Percentiles rank a stretch among this genome's conserved stretches.
These are phyloP conservation scores for Xylaria telfairii DNA, from an alignment of 495 filamentous ascomycete species.

Conservation along the genomic window DNA sequence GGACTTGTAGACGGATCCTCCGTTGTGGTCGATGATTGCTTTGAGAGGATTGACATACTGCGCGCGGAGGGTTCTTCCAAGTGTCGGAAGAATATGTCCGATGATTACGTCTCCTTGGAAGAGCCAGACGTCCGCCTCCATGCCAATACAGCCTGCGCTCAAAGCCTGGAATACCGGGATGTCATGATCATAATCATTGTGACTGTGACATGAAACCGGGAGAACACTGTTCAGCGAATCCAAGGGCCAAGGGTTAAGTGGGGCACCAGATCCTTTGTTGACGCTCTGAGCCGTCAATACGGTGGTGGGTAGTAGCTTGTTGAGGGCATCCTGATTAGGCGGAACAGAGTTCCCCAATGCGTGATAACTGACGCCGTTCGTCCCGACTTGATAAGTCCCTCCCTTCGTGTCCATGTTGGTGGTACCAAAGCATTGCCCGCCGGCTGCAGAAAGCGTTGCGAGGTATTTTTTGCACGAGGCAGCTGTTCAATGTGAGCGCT, in stretches of 20 bases:
- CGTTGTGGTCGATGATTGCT: conserved; percentile 41
- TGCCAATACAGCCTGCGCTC: conserved; percentile 38
- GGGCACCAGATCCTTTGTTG: conserved; percentile 35
- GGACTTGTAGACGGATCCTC: conserved; percentile 56
- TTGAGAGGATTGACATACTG: conserved; percentile 40
- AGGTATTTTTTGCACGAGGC: conserved; percentile 36
- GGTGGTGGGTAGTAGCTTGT: conserved; percentile 35
- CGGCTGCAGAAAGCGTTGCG: conserved; percentile 29
- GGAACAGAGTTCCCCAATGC: conserved; percentile 37
- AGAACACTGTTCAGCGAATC: conserved; percentile 38
- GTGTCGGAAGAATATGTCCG: conserved; percentile 36
- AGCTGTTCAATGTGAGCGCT: conserved; percentile 30
- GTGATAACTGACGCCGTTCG: conserved; percentile 38
- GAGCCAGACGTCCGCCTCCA: conserved; percentile 46
- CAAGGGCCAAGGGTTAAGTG: conserved; percentile 41
- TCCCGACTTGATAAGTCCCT: conserved; percentile 39
- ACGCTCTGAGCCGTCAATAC: conserved; percentile 34
- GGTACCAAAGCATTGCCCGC: conserved; percentile 35
- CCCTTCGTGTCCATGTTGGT: conserved; percentile 41
- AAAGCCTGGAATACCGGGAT: conserved; percentile 39
- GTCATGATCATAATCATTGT: conserved; percentile 41
- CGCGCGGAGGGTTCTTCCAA: conserved; percentile 34
- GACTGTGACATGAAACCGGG: conserved; percentile 39
- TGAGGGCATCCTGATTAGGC: conserved; percentile 37
- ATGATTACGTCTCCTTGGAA: conserved; percentile 34